Evolutionary conservation across 768 basidiomycete species (phyloP), one percentile per base, ranked within the genome.

Genomic region (Xanthoconium purpureum): DNA sequence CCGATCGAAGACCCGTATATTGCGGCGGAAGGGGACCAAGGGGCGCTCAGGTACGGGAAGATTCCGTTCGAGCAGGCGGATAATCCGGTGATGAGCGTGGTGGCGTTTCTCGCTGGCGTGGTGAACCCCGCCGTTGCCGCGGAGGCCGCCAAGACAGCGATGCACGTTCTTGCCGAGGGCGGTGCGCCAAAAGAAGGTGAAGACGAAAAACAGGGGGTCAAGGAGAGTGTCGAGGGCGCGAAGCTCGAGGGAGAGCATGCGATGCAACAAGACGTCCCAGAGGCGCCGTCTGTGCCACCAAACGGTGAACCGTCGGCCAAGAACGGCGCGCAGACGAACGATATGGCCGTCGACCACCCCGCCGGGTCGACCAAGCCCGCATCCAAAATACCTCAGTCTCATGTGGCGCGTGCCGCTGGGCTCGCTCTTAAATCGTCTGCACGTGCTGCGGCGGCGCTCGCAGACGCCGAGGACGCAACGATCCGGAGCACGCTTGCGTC

Each of bases 11-110:
- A 98, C 65, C 85, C 88, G 15, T 99, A 95, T 70, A 74, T 98
- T 40, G 83, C 85, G 33, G 80, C 83, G 4, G 89, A 91, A 64
- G 89, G 81, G 3, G 84, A 85, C 20, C 81, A 87, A 75, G 92
- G 92, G 10, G 77, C 87, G 1, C 74, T 95, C 43, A 74, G 88
- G 53, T 93, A 86, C 52, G 84, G 86, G 0, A 75, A 88, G 15
- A 80, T 97, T 52, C 96, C 96, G 1, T 97, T 98, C 68, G 89
- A 94, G 63, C 91, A 94, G 69, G 85, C 91, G 6, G 97, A 99
- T 66, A 98, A 98, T 67, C 97, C 97, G 0, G 93, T 99, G 17
- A 94, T 99, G 94, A 93, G 91, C 70, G 97, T 98, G 24, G 95
- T 98, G 18, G 94, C 97, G 2, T 98, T 98, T 77, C 78, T 99